Conservation (phyloP, 2,329 filamentous ascomycete genomes). For the Colletotrichum noveboracense region DNA sequence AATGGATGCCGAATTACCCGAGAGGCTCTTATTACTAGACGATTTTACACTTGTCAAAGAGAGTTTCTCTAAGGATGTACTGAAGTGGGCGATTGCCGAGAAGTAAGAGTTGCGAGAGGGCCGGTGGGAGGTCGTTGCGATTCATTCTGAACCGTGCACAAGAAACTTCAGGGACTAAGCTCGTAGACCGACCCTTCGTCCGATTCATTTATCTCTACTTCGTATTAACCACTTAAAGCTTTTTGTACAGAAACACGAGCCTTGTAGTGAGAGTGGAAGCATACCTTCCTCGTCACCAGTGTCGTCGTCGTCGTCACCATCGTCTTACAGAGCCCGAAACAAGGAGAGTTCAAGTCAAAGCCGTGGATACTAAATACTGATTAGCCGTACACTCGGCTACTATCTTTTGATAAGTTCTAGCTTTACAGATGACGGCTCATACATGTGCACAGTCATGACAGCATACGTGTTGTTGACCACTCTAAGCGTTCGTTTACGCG, state of each 20-base stretch:
- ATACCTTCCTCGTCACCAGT: neutral
- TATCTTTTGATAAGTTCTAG: neutral
- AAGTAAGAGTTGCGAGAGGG: neutral
- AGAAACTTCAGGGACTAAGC: neutral
- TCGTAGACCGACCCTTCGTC: neutral
- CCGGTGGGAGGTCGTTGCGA: neutral
- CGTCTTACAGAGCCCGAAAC: neutral
- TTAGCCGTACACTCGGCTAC: neutral
- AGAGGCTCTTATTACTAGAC: neutral
- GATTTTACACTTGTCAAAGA: neutral
- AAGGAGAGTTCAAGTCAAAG: neutral
- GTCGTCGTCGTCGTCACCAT: neutral
- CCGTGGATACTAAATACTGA: neutral
- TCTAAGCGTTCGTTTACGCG: neutral
- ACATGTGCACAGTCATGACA: neutral
- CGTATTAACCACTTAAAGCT: neutral
- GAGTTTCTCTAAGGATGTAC: neutral
- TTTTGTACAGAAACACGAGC: neutral
- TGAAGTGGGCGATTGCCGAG: neutral
- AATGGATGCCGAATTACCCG: neutral
- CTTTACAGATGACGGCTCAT: neutral
- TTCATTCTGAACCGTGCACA: neutral
- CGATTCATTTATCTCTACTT: neutral
- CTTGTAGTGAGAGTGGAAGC: neutral
- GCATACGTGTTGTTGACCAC: neutral